Evolutionary conservation across 306 rosid species (phyloP).

Genomic region (Delonix regia): DNA sequence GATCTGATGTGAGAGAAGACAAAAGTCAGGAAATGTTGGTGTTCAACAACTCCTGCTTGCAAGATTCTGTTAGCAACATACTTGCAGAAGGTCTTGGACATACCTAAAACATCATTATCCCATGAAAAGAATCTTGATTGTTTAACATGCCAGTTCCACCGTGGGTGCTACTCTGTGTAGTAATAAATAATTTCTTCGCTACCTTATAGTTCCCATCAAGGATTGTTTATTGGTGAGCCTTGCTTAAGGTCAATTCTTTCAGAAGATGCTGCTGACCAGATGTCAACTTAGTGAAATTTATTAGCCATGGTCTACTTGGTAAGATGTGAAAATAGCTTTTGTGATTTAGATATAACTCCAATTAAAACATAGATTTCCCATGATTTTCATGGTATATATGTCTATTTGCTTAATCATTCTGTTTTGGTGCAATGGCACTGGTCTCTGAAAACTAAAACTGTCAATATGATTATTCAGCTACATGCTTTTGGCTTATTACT

Average conservation of each 20-base stretch:
- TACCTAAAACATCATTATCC: slow-evolving; percentile 37
- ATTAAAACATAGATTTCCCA: background rate
- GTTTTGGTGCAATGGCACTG: background rate
- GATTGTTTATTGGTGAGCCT: background rate
- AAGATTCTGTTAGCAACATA: slow-evolving; percentile 77
- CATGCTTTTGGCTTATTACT: slow-evolving; percentile 2
- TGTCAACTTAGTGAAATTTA: slow-evolving; percentile 16
- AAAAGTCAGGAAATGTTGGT: slow-evolving; percentile 13
- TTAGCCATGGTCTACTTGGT: slow-evolving; percentile 26
- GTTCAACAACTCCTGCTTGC: slow-evolving; percentile 35
- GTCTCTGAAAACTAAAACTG: slow-evolving; percentile 9
- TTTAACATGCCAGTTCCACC: slow-evolving; percentile 28
- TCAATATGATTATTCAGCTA: background rate
- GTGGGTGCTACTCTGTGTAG: slow-evolving; percentile 9
- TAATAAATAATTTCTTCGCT: too few relatives aligned
- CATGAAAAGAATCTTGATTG: slow-evolving; percentile 18
- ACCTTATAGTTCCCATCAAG: background rate
- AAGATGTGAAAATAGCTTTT: slow-evolving; percentile 18
- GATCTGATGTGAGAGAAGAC: slow-evolving; percentile 56
- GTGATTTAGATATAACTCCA: slow-evolving; percentile 11
- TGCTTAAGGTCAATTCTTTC: slow-evolving; percentile 19
- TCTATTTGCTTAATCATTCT: background rate
- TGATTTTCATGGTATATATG: background rate
- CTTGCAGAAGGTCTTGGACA: slow-evolving; percentile 72
- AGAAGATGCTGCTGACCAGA: slow-evolving; percentile 1